Evolutionary conservation across 2,329 filamentous ascomycete genomes (phyloP), one percentile per base, ranked within the genome.

Genomic region (Neonectria hederae): DNA sequence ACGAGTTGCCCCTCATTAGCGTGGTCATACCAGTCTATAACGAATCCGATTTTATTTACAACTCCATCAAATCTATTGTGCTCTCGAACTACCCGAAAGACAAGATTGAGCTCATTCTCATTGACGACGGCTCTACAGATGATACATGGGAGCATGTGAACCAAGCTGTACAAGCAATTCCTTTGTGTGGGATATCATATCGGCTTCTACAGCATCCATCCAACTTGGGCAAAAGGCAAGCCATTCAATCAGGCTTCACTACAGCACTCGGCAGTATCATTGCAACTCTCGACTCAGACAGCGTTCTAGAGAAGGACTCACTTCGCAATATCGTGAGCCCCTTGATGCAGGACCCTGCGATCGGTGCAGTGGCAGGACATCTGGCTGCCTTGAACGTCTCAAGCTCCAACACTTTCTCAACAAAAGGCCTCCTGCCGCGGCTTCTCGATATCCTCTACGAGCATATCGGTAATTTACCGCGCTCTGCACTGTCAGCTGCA

Each of bases 221-320:
- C 56, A 59, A 59, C 46, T 21, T 52, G 46, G 56, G 56, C 46
- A 59, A 59, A 52, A 52, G 56, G n/a, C 35, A 52, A 19, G 56
- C 46, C 24, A 52, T 59, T 43, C 32, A 52, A 24, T 52, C 56
- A 42, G 56, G 56, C 26, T 59, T 59, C 46, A 13, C 19, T 52
- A 14, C 46, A 11, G 46, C 32, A 38, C 32, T 52, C 21, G 56
- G 56, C 30, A 52, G 46, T 17, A 59, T 59, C 11, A 52, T 59
- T 9, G 32, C 52, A 28, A 43, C 46, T 43, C 24, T 59, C 46
- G 56, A 59, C 56, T 59, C 56, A 17, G 56, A 59, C 35, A 59
- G 56, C 35, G 46, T 59, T 43, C 32, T 59, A 19, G 46, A 59
- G 24, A 52, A 43, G 35, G 11, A 7, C 45, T 6, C 56, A 13